Evolutionary conservation across 2,329 filamentous ascomycete species (phyloP).

Genomic region (Aspergillus awamori): DNA sequence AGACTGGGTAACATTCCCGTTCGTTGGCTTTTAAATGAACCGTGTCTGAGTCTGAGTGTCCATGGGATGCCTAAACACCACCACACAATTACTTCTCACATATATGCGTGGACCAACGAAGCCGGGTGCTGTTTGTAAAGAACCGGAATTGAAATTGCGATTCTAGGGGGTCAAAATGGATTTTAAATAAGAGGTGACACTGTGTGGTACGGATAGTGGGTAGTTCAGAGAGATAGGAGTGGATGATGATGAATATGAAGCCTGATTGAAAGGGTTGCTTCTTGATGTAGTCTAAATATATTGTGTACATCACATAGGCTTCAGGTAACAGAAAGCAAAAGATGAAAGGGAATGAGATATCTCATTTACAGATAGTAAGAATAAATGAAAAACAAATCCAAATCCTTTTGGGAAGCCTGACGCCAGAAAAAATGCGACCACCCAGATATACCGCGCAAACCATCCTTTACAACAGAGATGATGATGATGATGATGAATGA

Average conservation of each 20-base stretch:
- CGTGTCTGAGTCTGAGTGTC: too few species aligned
- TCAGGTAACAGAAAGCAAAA: not conserved
- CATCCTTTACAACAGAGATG: conserved; percentile 12
- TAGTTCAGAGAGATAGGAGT: not conserved
- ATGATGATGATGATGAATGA: not conserved
- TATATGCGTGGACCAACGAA: not conserved
- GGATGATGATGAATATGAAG: not conserved
- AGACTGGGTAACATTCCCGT: not conserved
- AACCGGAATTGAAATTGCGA: not conserved
- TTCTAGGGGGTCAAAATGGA: not conserved
- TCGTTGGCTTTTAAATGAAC: not conserved
- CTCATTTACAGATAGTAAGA: conserved; percentile 4
- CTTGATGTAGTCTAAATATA: not conserved
- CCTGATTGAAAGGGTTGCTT: not conserved
- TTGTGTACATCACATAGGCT: not conserved
- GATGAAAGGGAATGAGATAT: not conserved
- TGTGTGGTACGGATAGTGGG: not conserved
- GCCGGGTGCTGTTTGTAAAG: too few species aligned
- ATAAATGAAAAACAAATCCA: conserved; percentile 14
- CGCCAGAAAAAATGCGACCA: conserved; percentile 28
- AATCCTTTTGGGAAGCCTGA: conserved; percentile 21
- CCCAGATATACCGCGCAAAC: conserved; percentile 16
- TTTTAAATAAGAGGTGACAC: not conserved
- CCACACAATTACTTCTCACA: not conserved
- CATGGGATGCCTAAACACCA: not conserved